A percentile compares a stretch with the other conserved stretches of the same genome.
Evolutionary conservation across 2,329 filamentous ascomycete species (phyloP).

Genomic region (Colletotrichum sp.): DNA sequence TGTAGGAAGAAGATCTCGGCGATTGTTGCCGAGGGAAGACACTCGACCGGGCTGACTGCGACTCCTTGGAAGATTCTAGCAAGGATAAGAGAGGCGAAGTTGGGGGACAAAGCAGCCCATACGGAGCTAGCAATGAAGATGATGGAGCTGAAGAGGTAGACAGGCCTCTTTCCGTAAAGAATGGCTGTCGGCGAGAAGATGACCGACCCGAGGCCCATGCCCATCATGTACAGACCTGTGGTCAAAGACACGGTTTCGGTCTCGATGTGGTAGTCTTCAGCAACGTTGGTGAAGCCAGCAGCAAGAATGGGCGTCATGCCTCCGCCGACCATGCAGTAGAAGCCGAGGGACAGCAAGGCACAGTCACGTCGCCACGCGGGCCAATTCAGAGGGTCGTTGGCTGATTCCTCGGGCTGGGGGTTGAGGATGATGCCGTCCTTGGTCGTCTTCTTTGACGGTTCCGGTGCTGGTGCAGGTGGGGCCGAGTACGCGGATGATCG

Average conservation of each 20-base stretch:
- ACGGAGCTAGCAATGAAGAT: constrained; percentile 79
- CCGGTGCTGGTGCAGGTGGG: constrained; percentile 19
- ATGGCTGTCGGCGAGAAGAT: constrained; percentile 91
- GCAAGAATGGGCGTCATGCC: constrained; percentile 91
- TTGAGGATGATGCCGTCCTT: constrained; percentile 86
- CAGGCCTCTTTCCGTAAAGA: constrained; percentile 85
- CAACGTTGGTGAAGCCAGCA: constrained; percentile 86
- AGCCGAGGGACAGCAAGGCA: constrained; percentile 81
- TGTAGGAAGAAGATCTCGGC: constrained; percentile 97
- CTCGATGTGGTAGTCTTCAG: constrained; percentile 66
- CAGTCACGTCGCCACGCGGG: constrained; percentile 78
- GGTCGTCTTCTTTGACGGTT: constrained; percentile 83
- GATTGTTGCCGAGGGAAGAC: constrained; percentile 90
- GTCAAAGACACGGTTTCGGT: constrained; percentile 81
- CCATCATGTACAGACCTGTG: constrained; percentile 93
- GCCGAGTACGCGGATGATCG: neutral
- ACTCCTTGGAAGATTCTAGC: constrained; percentile 89
- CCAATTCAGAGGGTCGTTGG: constrained; percentile 95
- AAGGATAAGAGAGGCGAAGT: constrained; percentile 77
- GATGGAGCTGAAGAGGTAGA: constrained; percentile 80
- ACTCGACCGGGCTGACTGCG: constrained; percentile 89
- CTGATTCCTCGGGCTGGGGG: constrained; percentile 88
- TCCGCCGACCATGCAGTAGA: constrained; percentile 92
- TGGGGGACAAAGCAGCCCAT: constrained; percentile 88
- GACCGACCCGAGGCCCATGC: constrained; percentile 83